Base-by-base conservation (phyloP, 208 protist genomes). In the Trypanosomatidae sp. region DNA sequence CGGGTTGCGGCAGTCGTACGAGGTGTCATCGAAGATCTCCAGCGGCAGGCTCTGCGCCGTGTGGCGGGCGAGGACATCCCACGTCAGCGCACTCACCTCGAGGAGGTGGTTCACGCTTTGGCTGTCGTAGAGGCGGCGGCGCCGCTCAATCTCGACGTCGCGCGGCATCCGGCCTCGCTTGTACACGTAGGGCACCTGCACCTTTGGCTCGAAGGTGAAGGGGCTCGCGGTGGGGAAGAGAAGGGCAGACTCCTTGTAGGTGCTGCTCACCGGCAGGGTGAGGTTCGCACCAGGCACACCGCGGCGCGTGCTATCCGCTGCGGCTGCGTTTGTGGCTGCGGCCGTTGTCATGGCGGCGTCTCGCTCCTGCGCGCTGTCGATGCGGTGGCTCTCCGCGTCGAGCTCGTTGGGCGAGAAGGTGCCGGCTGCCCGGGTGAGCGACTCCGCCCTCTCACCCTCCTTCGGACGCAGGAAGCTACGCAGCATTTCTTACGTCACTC, bases 21-120 rank as follows among this genome's bases (percentile, higher is more conserved):
- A 98, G n/a, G 93, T 98, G 83, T 99, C 94, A 79, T 99, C 98
- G 76, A 99, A 99, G 9, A 94, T 71, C 77, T 98, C 92, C 6
- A 99, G 84, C 3, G 96, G 96, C 19, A 99, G 73, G 36, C 86
- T 90, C 44, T 89, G 76, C 52, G 71, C 89, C 53, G 75, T 91
- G 44, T 82, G 82, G 9, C 84, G 64, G 6, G 90, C 92, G 4
- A 97, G 70, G 47, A 86, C 77, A 15, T 85, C 74, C 74, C 92
- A 79, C 41, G 86, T 81, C 66, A 96, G 74, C 36, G 93, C 91
- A 56, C 85, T 86, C 36, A 96, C 75, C 19, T 73, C 52, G 15
- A 99, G 66, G 28, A 99, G 86, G 50, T 91, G 72, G 19, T 82
- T 66, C 10, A 97, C 86, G 76, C 90, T 82, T 64, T 95, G 81